phyloP scores from a whole-genome alignment of 352 stramenopile genomes.

The Phytophthora hybrid region DNA sequence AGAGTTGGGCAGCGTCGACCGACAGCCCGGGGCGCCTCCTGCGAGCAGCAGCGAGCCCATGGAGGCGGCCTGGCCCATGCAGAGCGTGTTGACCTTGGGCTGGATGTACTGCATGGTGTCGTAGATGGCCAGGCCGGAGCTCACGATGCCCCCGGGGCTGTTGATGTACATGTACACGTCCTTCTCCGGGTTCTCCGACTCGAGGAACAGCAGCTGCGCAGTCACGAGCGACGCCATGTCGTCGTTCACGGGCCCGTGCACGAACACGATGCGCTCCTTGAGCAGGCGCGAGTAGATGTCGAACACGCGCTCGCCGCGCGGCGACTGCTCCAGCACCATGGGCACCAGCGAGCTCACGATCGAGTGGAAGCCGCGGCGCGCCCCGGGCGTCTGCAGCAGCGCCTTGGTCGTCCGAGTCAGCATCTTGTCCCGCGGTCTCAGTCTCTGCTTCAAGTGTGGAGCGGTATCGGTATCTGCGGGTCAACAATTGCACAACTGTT shows the following conservation, averaged over 20 bases:
- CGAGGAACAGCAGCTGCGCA: constrained; percentile 95
- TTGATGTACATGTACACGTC: constrained; percentile 99
- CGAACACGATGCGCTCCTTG: constrained; percentile 98
- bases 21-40: constrained; percentile 88
- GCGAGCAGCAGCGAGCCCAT: constrained; percentile 97
- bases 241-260: constrained; percentile 95
- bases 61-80: constrained; percentile 96
- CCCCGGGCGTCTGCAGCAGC: constrained; percentile 19
- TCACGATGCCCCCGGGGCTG: constrained; percentile 97
- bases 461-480: constrained; percentile 15
- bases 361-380: constrained; percentile 58
- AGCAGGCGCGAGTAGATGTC: constrained; percentile 98
- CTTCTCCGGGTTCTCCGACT: constrained; percentile 96
- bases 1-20: constrained; percentile 94
- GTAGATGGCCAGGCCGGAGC: constrained; percentile 97
- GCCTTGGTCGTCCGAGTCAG: constrained; percentile 19
- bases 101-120: constrained; percentile 99
- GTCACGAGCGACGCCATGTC: constrained; percentile 86
- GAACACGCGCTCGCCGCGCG: constrained; percentile 95
- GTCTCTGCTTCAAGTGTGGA: constrained; percentile 41
- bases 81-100: constrained; percentile 97
- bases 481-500: constrained; percentile 8
- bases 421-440: constrained; percentile 17
- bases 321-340: constrained; percentile 95
- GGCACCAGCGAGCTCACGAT: constrained; percentile 86